Conservation (phyloP, 2,329 filamentous ascomycete genomes). For the Fusarium guadeloupense region DNA sequence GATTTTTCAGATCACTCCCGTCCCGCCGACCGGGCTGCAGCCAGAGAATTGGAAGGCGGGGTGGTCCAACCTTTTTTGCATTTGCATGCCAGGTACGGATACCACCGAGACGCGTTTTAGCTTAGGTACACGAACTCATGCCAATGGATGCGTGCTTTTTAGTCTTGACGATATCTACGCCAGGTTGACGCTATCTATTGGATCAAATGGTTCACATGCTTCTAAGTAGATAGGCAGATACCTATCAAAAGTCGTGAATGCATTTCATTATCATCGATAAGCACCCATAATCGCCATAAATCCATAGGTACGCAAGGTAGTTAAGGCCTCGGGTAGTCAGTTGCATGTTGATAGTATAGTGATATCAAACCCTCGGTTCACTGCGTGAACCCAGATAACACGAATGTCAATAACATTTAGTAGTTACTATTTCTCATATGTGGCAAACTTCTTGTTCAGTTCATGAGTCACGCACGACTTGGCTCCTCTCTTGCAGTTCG, state of each 20-base stretch:
- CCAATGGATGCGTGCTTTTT: no score
- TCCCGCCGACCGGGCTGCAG: background rate
- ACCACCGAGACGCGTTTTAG: no score
- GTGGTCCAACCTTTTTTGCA: conserved; percentile 6
- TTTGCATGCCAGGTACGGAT: background rate
- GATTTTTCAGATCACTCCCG: conserved; percentile 25
- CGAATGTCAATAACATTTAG: background rate
- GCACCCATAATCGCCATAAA: no score
- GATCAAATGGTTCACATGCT: no score
- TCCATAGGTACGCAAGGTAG: no score
- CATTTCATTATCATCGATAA: no score
- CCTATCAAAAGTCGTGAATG: no score
- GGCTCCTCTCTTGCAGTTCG: background rate
- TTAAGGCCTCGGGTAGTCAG: no score
- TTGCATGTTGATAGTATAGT: no score
- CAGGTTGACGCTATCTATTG: no score
- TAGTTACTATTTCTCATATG: background rate
- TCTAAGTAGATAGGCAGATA: no score
- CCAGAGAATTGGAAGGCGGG: conserved; percentile 6
- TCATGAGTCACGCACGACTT: background rate
- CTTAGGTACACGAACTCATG: background rate
- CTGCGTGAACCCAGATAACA: background rate
- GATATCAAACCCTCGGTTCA: background rate
- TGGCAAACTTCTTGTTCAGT: background rate
- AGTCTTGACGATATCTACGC: no score